A percentile compares a stretch with the other conserved stretches of the same genome.
Evolutionary conservation across 2,329 filamentous ascomycete genomes (phyloP).

Genomic region (Trichothecium sympodiale): DNA sequence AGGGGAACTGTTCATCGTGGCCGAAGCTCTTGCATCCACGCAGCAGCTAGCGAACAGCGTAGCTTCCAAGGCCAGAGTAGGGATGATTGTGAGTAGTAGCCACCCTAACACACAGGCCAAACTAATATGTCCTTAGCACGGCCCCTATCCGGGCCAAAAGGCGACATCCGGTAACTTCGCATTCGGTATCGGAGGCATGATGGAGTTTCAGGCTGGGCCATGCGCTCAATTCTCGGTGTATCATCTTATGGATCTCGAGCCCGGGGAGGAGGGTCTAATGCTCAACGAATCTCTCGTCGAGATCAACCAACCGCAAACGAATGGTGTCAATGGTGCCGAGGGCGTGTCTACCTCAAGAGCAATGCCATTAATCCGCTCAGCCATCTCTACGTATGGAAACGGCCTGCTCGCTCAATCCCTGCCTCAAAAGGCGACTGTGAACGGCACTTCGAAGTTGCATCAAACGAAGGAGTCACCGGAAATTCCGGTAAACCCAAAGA

Average conservation of each 20-base stretch:
- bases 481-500: slow-evolving; percentile 6
- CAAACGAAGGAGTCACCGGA: slow-evolving; percentile 32
- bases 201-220: slow-evolving; percentile 19
- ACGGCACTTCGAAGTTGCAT: slow-evolving; percentile 14
- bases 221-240: slow-evolving; percentile 35
- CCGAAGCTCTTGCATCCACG: slow-evolving; percentile 31
- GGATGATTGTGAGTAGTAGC: slow-evolving; percentile 18
- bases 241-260: slow-evolving; percentile 32
- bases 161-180: slow-evolving; percentile 41
- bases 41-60: slow-evolving; percentile 30
- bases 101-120: slow-evolving; percentile 14
- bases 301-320: neutral
- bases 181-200: slow-evolving; percentile 15
- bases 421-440: too few species aligned
- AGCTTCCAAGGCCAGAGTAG: slow-evolving; percentile 16
- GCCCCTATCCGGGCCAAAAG: slow-evolving; percentile 36
- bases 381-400: too few species aligned
- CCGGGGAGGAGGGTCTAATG: slow-evolving; percentile 11
- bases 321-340: neutral
- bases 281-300: neutral
- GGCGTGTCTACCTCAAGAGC: slow-evolving; percentile 3
- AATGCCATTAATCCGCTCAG: slow-evolving; percentile 17
- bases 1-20: slow-evolving; percentile 25
- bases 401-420: too few species aligned
- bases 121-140: slow-evolving; percentile 20